A percentile compares a stretch with the other conserved stretches of the same genome.
These are phyloP conservation scores for Candida lessepsii DNA, from an alignment of 805 yeast species.

Conservation along the genomic window DNA sequence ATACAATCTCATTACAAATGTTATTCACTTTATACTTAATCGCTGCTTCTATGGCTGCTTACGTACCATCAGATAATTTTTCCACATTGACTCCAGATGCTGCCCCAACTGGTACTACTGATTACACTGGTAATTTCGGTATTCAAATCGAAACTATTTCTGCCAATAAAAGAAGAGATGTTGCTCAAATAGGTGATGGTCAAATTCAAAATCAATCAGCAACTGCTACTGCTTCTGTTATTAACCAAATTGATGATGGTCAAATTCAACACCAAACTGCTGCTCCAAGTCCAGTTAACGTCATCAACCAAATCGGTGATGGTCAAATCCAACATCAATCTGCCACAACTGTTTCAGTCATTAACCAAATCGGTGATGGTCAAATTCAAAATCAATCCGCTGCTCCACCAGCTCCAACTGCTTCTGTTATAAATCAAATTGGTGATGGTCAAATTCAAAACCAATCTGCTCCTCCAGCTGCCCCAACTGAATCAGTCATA, in stretches of 20 bases:
- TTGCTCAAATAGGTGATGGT: slow-evolving; percentile 35
- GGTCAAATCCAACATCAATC: slow-evolving; percentile 49
- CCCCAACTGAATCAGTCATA: slow-evolving; percentile 29
- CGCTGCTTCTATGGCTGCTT: slow-evolving; percentile 50
- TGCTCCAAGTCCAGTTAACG: slow-evolving; percentile 26
- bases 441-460: slow-evolving; percentile 49
- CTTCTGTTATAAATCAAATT: slow-evolving; percentile 31
- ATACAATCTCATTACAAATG: no score
- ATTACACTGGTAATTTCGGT: slow-evolving; percentile 59
- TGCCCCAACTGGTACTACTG: slow-evolving; percentile 46
- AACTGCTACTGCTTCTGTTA: slow-evolving; percentile 30
- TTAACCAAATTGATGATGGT: slow-evolving; percentile 33
- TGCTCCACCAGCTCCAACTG: slow-evolving; percentile 17
- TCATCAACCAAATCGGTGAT: slow-evolving; percentile 42
- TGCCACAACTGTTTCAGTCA: slow-evolving; percentile 37
- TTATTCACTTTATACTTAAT: slow-evolving; percentile 12
- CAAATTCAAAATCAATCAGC: slow-evolving; percentile 54
- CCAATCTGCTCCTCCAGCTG: no score
- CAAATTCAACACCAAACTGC: slow-evolving; percentile 33
- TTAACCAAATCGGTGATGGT: slow-evolving; percentile 35
- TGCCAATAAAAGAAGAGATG: slow-evolving; percentile 30
- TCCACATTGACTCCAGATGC: slow-evolving; percentile 67
- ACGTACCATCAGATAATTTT: slow-evolving; percentile 68
- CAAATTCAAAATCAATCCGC: slow-evolving; percentile 54
- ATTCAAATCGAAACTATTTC: slow-evolving; percentile 63